Evolutionary conservation across 306 rosid genomes (phyloP).

Genomic region (Geum urbanum): DNA sequence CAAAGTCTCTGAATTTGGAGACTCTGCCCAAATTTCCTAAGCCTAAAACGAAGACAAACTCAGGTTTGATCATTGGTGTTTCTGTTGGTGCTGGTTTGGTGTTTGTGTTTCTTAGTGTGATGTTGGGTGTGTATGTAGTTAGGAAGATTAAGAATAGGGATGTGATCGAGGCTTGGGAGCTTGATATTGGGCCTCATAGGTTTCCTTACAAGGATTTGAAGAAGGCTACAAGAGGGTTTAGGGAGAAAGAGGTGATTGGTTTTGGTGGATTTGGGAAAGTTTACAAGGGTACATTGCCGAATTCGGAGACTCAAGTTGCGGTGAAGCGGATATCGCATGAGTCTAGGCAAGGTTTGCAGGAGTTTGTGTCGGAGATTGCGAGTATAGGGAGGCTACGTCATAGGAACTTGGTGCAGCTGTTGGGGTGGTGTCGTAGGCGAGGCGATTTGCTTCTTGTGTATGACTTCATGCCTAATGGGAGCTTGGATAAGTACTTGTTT

Average conservation of each 20-base stretch:
- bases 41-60: background rate
- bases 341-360: constrained; percentile 51
- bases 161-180: constrained; percentile 55
- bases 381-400: constrained; percentile 62
- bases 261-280: constrained; percentile 63
- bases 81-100: constrained; percentile 25
- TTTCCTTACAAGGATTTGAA: constrained; percentile 48
- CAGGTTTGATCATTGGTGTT: constrained; percentile 27
- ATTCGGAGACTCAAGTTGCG: constrained; percentile 35
- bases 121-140: constrained; percentile 22
- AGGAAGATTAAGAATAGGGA: constrained; percentile 37
- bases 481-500: constrained; percentile 52
- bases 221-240: constrained; percentile 47
- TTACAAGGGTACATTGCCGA: constrained; percentile 44
- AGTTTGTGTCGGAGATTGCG: constrained; percentile 48
- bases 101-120: constrained; percentile 4
- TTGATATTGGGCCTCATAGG: constrained; percentile 60
- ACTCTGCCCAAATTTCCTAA: constrained; percentile 42
- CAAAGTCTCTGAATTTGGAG: constrained; percentile 32
- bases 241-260: constrained; percentile 46
- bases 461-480: constrained; percentile 57
- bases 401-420: constrained; percentile 49
- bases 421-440: constrained; percentile 54
- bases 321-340: constrained; percentile 55
- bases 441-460: constrained; percentile 47